Percentiles rank a stretch among this genome's conserved stretches.
phyloP scores from a whole-genome alignment of 345 rosid species.

The Fremontodendron californicum region DNA sequence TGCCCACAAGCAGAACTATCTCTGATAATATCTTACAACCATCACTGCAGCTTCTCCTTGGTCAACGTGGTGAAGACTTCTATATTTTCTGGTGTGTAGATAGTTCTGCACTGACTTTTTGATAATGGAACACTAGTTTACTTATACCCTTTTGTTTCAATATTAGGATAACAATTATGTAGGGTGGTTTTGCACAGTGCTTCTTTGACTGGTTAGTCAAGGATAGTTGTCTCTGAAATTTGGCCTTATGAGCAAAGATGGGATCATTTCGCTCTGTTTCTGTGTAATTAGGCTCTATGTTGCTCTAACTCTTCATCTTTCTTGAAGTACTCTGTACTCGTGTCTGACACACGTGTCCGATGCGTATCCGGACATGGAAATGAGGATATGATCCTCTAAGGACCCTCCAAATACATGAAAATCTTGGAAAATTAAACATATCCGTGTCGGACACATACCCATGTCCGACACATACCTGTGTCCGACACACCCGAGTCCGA shows the following conservation, averaged over 20 bases:
- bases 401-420: no score
- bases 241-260: not conserved
- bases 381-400: no score
- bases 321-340: no score
- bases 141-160: not conserved
- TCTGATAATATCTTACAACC: not conserved
- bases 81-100: not conserved
- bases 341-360: no score
- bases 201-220: conserved; percentile 2
- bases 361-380: no score
- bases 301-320: no score
- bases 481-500: no score
- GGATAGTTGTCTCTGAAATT: not conserved
- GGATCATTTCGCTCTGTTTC: not conserved
- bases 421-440: no score
- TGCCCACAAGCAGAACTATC: not conserved
- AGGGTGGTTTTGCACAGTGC: not conserved
- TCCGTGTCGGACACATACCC: no score
- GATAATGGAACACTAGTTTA: not conserved
- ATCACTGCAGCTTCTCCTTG: not conserved
- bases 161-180: not conserved
- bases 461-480: no score
- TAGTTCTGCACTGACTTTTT: not conserved
- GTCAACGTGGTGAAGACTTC: not conserved
- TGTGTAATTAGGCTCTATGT: not conserved